phyloP scores from a whole-genome alignment of 768 basidiomycete species.

The Leucogyrophana mollusca region DNA sequence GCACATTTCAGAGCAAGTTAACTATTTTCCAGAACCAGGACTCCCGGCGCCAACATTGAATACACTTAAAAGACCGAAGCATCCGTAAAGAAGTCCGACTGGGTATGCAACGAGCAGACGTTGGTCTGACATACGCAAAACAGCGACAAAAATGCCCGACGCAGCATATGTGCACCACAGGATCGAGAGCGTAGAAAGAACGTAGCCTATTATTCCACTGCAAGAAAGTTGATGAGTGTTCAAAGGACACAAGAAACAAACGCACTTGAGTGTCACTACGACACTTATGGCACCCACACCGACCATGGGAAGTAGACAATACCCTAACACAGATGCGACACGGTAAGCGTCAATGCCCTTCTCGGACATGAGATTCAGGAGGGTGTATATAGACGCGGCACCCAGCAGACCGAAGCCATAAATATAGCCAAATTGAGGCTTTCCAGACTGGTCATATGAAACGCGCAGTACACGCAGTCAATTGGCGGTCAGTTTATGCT shows the following conservation, averaged over 20 bases:
- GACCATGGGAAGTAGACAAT: slow-evolving; percentile 96
- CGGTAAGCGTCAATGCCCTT: slow-evolving; percentile 94
- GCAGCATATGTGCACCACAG: slow-evolving; percentile 98
- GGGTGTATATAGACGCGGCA: slow-evolving; percentile 85
- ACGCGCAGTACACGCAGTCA: background rate
- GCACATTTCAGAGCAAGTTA: background rate
- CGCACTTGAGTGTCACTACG: slow-evolving; percentile 84
- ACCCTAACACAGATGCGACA: slow-evolving; percentile 91
- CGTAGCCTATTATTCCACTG: slow-evolving; percentile 83
- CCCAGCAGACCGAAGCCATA: slow-evolving; percentile 98
- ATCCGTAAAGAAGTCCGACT: slow-evolving; percentile 89
- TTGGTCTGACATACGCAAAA: slow-evolving; percentile 94
- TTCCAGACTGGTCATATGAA: slow-evolving; percentile 71
- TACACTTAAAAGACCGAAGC: slow-evolving; percentile 90
- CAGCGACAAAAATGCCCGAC: slow-evolving; percentile 92
- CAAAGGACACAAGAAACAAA: slow-evolving; percentile 16
- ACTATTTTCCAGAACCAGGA: slow-evolving; percentile 29
- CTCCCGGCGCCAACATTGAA: slow-evolving; percentile 60
- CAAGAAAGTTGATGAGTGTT: slow-evolving; percentile 11
- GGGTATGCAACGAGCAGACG: slow-evolving; percentile 95
- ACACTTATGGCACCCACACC: slow-evolving; percentile 89
- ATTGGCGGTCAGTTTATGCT: slow-evolving; percentile 3
- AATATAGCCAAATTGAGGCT: slow-evolving; percentile 98
- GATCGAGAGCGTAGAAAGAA: slow-evolving; percentile 79
- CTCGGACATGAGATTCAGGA: slow-evolving; percentile 97